These are phyloP conservation scores for Metschnikowia anglica DNA, from an alignment of 805 yeast genomes.

Conservation along the genomic window DNA sequence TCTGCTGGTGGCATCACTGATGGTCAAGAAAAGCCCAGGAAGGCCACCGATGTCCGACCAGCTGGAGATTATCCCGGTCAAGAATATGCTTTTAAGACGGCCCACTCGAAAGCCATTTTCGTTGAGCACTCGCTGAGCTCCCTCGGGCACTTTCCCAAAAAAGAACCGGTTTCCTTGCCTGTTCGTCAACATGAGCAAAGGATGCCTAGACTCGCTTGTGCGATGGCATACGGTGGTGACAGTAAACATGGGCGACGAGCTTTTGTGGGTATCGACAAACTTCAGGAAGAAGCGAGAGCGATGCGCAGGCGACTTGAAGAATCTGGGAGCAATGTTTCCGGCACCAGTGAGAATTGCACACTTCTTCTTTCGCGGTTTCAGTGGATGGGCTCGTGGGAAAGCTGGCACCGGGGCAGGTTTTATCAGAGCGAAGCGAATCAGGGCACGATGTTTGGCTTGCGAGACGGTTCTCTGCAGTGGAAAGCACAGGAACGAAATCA, in stretches of 20 bases:
- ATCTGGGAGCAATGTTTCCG: constrained; percentile 12
- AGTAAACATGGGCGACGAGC: constrained; percentile 41
- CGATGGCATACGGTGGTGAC: constrained; percentile 53
- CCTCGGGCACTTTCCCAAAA: constrained; percentile 83
- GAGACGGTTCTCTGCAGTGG: constrained; percentile 10
- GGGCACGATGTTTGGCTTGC: constrained; percentile 6
- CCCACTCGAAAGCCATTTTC: constrained; percentile 59
- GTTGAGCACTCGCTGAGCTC: constrained; percentile 72
- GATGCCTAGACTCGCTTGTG: constrained; percentile 54
- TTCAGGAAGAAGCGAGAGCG: constrained; percentile 11
- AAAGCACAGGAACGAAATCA: constrained; percentile 10
- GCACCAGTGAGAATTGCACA: constrained; percentile 10
- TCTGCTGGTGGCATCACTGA: constrained; percentile 72
- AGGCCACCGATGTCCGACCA: constrained; percentile 90
- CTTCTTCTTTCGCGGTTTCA: not conserved
- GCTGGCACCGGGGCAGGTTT: constrained; percentile 2
- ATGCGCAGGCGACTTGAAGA: constrained; percentile 11
- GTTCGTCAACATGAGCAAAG: constrained; percentile 52
- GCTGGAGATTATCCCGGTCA: constrained; percentile 66
- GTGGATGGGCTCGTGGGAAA: not conserved
- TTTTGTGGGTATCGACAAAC: constrained; percentile 6
- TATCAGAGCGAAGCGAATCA: constrained; percentile 12
- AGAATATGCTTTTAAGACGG: constrained; percentile 61
- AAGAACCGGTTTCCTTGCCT: constrained; percentile 55
- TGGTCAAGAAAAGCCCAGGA: constrained; percentile 83